Evolutionary conservation across 371 early-diverging fungal species (phyloP).

Genomic region (Mucor piriformis): DNA sequence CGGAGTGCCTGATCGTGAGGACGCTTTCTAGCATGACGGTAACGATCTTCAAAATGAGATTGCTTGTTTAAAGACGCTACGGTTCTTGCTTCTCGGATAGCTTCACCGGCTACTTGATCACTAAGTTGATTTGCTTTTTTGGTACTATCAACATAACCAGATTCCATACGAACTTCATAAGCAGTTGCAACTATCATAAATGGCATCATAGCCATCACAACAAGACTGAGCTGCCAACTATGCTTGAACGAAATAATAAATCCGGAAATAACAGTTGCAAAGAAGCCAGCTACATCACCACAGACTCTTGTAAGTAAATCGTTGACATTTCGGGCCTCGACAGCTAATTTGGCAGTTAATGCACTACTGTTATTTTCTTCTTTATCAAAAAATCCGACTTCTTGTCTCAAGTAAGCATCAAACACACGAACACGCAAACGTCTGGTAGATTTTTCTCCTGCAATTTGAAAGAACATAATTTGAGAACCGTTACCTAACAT

Average conservation of each 20-base stretch:
- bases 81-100: conserved; percentile 79
- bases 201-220: conserved; percentile 47
- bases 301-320: conserved; percentile 65
- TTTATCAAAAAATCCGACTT: conserved; percentile 86
- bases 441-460: conserved; percentile 58
- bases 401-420: conserved; percentile 69
- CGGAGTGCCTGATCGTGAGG: conserved; percentile 66
- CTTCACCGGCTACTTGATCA: conserved; percentile 73
- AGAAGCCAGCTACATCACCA: conserved; percentile 55
- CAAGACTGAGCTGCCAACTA: conserved; percentile 54
- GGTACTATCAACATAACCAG: conserved; percentile 51
- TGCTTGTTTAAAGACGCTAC: conserved; percentile 80
- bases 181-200: conserved; percentile 36
- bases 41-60: conserved; percentile 58
- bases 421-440: conserved; percentile 59
- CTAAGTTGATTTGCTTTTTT: conserved; percentile 59
- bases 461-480: conserved; percentile 38
- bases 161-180: conserved; percentile 22
- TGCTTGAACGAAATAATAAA: conserved; percentile 35
- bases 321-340: conserved; percentile 71
- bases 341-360: conserved; percentile 76
- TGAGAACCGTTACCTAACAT: conserved; percentile 42
- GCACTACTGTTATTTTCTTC: conserved; percentile 76
- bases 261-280: conserved; percentile 38
- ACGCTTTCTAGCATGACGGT: conserved; percentile 50